These are phyloP conservation scores for Ustilago curta DNA, from an alignment of 1,284 basidiomycete species.

Conservation along the genomic window DNA sequence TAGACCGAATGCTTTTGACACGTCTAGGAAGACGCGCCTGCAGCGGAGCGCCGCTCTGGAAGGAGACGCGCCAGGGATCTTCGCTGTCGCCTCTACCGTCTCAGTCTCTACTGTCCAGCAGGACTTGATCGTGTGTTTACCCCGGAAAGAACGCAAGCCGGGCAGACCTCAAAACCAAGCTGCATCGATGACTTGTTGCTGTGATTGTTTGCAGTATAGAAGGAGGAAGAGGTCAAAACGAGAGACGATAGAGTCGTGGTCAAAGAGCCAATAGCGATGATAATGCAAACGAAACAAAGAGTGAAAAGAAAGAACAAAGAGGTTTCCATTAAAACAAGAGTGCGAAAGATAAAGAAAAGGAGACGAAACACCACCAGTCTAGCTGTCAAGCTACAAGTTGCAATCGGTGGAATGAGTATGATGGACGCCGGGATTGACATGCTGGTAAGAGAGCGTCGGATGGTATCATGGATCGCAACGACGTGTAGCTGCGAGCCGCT, in stretches of 20 bases:
- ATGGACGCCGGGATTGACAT: too few relatives aligned
- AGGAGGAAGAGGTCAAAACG: neutral
- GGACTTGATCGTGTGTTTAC: too few relatives aligned
- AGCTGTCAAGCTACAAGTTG: neutral
- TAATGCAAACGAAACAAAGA: slow-evolving; percentile 19
- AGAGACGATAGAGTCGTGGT: neutral
- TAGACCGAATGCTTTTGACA: too few relatives aligned
- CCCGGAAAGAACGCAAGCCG: too few relatives aligned
- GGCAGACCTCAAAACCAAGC: neutral
- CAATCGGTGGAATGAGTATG: too few relatives aligned
- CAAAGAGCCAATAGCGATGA: neutral
- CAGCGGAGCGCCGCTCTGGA: too few relatives aligned
- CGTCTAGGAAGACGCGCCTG: too few relatives aligned
- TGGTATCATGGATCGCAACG: neutral
- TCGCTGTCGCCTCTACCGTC: too few relatives aligned
- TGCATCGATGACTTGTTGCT: slow-evolving; percentile 6
- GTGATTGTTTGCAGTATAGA: slow-evolving; percentile 13
- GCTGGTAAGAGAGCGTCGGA: neutral
- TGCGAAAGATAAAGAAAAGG: slow-evolving; percentile 9
- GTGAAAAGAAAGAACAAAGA: slow-evolving; percentile 9
- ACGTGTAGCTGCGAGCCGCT: too few relatives aligned
- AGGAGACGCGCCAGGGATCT: too few relatives aligned
- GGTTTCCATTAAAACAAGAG: slow-evolving; percentile 44
- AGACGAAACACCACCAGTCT: neutral
- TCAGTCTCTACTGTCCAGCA: too few relatives aligned